Conservation (phyloP, 2,329 filamentous ascomycete genomes). For the Nakataea oryzae region DNA sequence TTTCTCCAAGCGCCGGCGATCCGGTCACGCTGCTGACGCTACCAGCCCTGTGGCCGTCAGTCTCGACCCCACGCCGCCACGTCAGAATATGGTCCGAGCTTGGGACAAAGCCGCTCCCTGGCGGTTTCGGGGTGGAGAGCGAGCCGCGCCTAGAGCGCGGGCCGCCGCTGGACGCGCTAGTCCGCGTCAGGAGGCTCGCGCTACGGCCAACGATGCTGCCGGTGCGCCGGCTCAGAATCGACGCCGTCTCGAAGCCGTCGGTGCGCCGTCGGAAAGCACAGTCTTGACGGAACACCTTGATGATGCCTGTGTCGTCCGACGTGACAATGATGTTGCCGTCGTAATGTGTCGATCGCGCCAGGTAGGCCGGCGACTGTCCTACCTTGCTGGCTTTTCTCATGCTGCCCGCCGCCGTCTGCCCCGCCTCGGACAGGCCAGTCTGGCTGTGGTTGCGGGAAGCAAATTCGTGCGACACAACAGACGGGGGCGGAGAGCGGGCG, state of each 20-base stretch:
- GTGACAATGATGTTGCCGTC: conserved; percentile 89
- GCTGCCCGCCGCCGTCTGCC: conserved; percentile 10
- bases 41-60: conserved; percentile 20
- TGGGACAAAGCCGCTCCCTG: conserved; percentile 13
- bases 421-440: conserved; percentile 6
- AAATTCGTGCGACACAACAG: background rate
- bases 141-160: too few species aligned
- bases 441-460: conserved; percentile 7
- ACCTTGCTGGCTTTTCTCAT: conserved; percentile 22
- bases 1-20: background rate
- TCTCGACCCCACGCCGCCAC: conserved; percentile 65
- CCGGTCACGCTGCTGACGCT: background rate
- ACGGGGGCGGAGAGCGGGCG: conserved; percentile 1
- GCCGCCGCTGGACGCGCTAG: too few species aligned
- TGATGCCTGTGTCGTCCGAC: conserved; percentile 74
- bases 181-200: conserved; percentile 43
- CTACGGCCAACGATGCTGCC: conserved; percentile 47
- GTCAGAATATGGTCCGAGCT: conserved; percentile 69
- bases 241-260: conserved; percentile 69
- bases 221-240: conserved; percentile 63
- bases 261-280: conserved; percentile 77
- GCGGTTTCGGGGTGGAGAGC: conserved; percentile 19
- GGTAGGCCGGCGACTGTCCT: conserved; percentile 65
- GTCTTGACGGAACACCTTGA: conserved; percentile 94
- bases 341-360: conserved; percentile 63